phyloP scores from a whole-genome alignment of 805 yeast genomes.

The Candida insectalens region DNA sequence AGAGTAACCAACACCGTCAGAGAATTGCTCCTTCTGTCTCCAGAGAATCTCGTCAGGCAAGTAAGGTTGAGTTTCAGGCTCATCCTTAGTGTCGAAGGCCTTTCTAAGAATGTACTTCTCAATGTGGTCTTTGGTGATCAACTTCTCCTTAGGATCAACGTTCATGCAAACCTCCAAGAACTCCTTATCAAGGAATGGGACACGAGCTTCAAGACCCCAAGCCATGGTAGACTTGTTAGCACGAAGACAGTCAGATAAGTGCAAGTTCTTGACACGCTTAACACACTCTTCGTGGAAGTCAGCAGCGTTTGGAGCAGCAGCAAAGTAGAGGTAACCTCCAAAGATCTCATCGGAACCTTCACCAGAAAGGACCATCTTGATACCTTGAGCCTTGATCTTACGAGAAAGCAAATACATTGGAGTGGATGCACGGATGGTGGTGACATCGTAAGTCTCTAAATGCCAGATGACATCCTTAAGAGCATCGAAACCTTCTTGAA shows the following conservation, averaged over 20 bases:
- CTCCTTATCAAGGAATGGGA: slow-evolving; percentile 93
- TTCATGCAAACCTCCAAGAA: slow-evolving; percentile 90
- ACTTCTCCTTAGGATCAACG: slow-evolving; percentile 88
- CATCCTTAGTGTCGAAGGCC: slow-evolving; percentile 92
- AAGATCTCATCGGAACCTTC: slow-evolving; percentile 99
- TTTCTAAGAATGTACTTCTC: slow-evolving; percentile 95
- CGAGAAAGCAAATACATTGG: slow-evolving; percentile 96
- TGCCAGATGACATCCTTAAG: slow-evolving; percentile 90
- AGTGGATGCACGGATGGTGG: slow-evolving; percentile 97
- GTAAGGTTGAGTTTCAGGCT: slow-evolving; percentile 70
- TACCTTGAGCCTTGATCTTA: slow-evolving; percentile 98
- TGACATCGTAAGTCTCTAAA: slow-evolving; percentile 95
- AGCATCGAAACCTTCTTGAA: slow-evolving; percentile 95
- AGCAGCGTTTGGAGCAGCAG: slow-evolving; percentile 85
- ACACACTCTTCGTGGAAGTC: slow-evolving; percentile 97
- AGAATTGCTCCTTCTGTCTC: slow-evolving; percentile 99
- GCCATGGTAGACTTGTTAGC: slow-evolving; percentile 99
- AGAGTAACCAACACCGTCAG: slow-evolving; percentile 99
- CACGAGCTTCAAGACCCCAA: slow-evolving; percentile 99
- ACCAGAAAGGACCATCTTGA: slow-evolving; percentile 97
- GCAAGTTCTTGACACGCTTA: slow-evolving; percentile 93
- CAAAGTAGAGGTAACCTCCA: slow-evolving; percentile 97
- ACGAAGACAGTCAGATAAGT: slow-evolving; percentile 93
- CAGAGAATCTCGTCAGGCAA: slow-evolving; percentile 94
- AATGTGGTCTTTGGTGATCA: slow-evolving; percentile 72